phyloP scores from a whole-genome alignment of 2,329 filamentous ascomycete genomes.

The Penicillium digitatum region DNA sequence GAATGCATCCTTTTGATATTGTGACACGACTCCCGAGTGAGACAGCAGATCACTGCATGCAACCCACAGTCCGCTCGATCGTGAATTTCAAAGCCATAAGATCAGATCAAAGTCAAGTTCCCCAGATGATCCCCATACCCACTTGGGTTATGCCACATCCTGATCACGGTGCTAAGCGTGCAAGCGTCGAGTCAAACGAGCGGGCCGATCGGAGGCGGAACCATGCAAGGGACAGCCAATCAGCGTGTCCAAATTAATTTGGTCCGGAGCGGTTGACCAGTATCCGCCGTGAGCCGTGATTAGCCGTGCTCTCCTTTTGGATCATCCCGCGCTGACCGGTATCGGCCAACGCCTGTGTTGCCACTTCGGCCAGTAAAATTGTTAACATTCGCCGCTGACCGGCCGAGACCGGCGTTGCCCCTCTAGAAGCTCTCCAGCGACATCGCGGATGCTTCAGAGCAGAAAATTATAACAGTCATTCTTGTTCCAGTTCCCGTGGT shows the following conservation, averaged over 20 bases:
- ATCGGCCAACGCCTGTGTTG: constrained; percentile 13
- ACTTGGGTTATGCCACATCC: not conserved
- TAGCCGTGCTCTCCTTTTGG: constrained; percentile 18
- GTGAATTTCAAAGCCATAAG: not conserved
- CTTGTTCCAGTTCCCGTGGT: constrained; percentile 11
- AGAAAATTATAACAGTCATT: constrained; percentile 26
- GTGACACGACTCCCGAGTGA: not conserved
- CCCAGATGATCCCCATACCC: not conserved
- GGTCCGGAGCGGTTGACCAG: constrained; percentile 8
- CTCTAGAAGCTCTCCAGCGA: constrained; percentile 32
- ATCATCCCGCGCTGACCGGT: constrained; percentile 7
- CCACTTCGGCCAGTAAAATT: constrained; percentile 26
- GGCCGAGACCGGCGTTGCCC: constrained; percentile 36
- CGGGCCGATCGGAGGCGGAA: constrained; percentile 14
- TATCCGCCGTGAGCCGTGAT: constrained; percentile 12
- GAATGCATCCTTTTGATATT: not conserved
- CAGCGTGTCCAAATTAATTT: constrained; percentile 9
- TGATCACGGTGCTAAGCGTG: not conserved
- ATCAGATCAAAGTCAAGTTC: not conserved
- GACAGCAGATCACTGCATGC: not conserved
- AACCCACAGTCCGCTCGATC: not conserved
- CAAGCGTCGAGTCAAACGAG: constrained; percentile 4
- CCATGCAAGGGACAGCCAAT: constrained; percentile 12
- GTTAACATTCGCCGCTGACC: constrained; percentile 32
- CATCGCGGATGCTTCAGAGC: constrained; percentile 29